Base-by-base conservation (phyloP, 2,329 filamentous ascomycete species). In the Ustulina deusta region DNA sequence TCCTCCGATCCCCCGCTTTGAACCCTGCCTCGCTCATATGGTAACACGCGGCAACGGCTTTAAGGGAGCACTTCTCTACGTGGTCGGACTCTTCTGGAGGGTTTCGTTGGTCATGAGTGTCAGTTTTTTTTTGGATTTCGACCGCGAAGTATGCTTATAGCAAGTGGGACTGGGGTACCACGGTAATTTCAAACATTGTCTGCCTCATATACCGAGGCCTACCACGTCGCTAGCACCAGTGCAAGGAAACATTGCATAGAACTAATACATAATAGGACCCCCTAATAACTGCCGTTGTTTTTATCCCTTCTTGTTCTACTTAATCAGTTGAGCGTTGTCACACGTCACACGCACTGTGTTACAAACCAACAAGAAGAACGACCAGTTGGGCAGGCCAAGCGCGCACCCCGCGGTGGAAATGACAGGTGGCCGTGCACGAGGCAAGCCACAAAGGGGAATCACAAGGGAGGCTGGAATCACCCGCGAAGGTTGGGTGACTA, bases 31-130 rank as follows among this genome's bases (percentile, higher is more conserved):
- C 22, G 51, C 17, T 55, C n/a, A 55, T 27, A 22, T 55, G 36
- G 9, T 27, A 55, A 55, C 29, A 55, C 32, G 32, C 10, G 51
- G 51, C 36, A 32, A 38, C 32, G 32, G 51, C 51, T 55, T 55
- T n/a, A 38, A 27, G 32, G 51, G 51, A n/a, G 20, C 51, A 55
- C 51, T 55, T 22, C 11, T 55, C 51, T 55, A 55, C 51, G 27
- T 55, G 29, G 20, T 38, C 51, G 13, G 27, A 15, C n/a, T 55
- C 7, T 55, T 36, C 9, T 38, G 51, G 51, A 38, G 20, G 51
- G 32, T 55, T 38, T 55, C 32, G 7, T 36, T 20, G 13, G 51
- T 55, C 22, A 36, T 36, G 32, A 25, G 29, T 55, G 32, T 55
- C 22, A 13, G 34, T 55, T 55, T 55, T 15, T 22, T 55, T 22